Evolutionary conservation across 2,329 filamentous ascomycete genomes (phyloP).

Genomic region (Colletotrichum musae): DNA sequence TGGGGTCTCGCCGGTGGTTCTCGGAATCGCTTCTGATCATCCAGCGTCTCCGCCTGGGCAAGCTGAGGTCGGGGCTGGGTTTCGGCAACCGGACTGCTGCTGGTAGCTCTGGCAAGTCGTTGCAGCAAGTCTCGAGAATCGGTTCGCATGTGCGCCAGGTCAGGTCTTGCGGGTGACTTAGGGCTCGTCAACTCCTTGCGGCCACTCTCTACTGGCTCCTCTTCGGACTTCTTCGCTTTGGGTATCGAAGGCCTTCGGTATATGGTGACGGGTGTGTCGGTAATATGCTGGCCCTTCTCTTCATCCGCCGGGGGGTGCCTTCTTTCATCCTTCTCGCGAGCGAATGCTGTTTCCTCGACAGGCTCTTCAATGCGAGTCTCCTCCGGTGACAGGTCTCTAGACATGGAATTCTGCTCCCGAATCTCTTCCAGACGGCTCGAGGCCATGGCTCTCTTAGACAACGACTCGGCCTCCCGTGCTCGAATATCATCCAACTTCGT

Average conservation of each 20-base stretch:
- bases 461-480: slow-evolving; percentile 58
- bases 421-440: slow-evolving; percentile 67
- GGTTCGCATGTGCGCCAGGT: slow-evolving; percentile 45
- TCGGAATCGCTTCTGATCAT: too few relatives aligned
- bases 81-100: slow-evolving; percentile 56
- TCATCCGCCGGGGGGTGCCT: slow-evolving; percentile 6
- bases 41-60: background rate
- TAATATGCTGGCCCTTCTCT: slow-evolving; percentile 51
- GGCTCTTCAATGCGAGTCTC: slow-evolving; percentile 47
- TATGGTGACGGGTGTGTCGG: slow-evolving; percentile 58
- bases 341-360: slow-evolving; percentile 36
- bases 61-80: slow-evolving; percentile 43
- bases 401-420: slow-evolving; percentile 63
- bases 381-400: slow-evolving; percentile 61
- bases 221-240: slow-evolving; percentile 34
- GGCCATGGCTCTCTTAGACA: slow-evolving; percentile 64
- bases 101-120: slow-evolving; percentile 63
- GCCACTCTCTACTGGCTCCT: slow-evolving; percentile 27
- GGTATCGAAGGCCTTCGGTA: slow-evolving; percentile 47
- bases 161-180: slow-evolving; percentile 7
- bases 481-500: slow-evolving; percentile 66
- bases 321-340: background rate
- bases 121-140: slow-evolving; percentile 66
- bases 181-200: slow-evolving; percentile 33
- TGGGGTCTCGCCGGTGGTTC: too few relatives aligned